A percentile compares a stretch with the other conserved stretches of the same genome.
phyloP scores from a whole-genome alignment of 805 yeast genomes.

The Wickerhamiella vanderwaltii region DNA sequence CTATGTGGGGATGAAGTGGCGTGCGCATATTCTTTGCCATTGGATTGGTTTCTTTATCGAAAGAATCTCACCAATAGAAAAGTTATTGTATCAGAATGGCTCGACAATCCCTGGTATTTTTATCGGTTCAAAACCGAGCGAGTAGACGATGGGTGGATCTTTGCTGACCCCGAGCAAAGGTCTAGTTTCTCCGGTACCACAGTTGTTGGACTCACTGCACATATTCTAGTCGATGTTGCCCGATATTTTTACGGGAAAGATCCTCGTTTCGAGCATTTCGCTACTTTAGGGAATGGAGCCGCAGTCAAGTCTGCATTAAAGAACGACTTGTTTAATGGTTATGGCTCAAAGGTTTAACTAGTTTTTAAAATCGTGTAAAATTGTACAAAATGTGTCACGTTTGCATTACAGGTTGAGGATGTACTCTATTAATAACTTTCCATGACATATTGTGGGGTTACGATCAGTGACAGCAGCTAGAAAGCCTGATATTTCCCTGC shows the following conservation, averaged over 20 bases:
- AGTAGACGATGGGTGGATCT: background rate
- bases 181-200: background rate
- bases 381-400: too few relatives aligned
- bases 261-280: constrained; percentile 10
- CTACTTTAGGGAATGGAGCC: constrained; percentile 3
- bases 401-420: too few relatives aligned
- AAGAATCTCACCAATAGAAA: background rate
- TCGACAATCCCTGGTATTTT: constrained; percentile 11
- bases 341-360: constrained; percentile 1
- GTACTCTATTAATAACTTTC: too few relatives aligned
- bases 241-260: background rate
- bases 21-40: constrained; percentile 11
- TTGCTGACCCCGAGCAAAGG: background rate
- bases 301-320: constrained; percentile 9
- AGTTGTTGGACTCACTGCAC: constrained; percentile 15
- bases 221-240: constrained; percentile 14
- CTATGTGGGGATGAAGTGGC: constrained; percentile 12
- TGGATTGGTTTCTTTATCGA: constrained; percentile 5
- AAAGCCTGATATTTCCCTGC: too few relatives aligned
- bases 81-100: constrained; percentile 3
- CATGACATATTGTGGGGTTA: too few relatives aligned
- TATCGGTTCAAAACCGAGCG: constrained; percentile 8
- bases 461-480: too few relatives aligned
- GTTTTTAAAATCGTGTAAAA: too few relatives aligned
- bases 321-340: background rate